Conservation (phyloP, 257 asterid genomes). For the Solanum bukasovii region DNA sequence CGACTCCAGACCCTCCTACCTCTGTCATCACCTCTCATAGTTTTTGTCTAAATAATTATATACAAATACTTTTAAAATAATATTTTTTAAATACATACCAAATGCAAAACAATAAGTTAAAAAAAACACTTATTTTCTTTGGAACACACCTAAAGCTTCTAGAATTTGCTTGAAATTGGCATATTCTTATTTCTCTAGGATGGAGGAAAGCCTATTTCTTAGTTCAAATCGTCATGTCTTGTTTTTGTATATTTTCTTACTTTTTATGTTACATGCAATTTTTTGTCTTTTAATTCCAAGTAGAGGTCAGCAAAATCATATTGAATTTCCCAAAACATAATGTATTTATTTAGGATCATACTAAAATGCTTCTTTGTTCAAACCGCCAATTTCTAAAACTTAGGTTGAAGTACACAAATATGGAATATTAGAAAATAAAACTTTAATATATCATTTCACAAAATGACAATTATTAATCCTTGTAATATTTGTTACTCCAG, state of each 20-base stretch:
- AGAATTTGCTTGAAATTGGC: not conserved
- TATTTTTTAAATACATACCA: not conserved
- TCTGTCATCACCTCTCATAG: not conserved
- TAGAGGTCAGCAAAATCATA: not conserved
- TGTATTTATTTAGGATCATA: not conserved
- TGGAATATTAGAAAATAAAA: not conserved
- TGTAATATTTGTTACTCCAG: not conserved
- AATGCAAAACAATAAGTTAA: not conserved
- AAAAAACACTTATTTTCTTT: not conserved
- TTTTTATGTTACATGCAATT: not conserved
- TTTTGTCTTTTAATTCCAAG: not conserved
- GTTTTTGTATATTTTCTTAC: not conserved
- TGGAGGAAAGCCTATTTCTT: not conserved
- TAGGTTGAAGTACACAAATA: not conserved
- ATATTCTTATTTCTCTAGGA: not conserved
- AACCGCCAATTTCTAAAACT: not conserved
- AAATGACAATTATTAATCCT: not conserved
- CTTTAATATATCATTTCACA: not conserved
- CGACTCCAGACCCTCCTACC: not conserved
- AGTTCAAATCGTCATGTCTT: not conserved
- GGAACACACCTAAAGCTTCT: not conserved
- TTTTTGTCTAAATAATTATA: not conserved
- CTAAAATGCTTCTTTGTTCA: not conserved
- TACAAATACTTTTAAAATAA: not conserved
- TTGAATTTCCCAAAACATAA: not conserved